Evolutionary conservation across 1,139 yeast genomes (phyloP).

Genomic region (Lodderomyces orthopsilosis): DNA sequence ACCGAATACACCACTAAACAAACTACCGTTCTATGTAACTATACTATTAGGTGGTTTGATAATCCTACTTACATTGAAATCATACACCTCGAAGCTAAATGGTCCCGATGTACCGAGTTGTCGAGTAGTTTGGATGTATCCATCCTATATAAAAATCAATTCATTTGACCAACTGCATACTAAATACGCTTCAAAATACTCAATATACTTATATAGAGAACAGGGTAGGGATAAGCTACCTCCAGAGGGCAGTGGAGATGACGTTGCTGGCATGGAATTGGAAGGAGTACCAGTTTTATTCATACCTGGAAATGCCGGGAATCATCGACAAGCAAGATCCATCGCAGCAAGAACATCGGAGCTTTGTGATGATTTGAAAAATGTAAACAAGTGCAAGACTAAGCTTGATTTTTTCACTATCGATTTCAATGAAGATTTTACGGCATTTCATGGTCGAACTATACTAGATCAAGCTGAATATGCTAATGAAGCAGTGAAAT

Average conservation of each 20-base stretch:
- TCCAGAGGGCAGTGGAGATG: slow-evolving; percentile 18
- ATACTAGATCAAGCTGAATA: slow-evolving; percentile 93
- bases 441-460: slow-evolving; percentile 95
- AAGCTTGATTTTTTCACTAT: slow-evolving; percentile 81
- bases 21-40: slow-evolving; percentile 9
- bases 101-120: slow-evolving; percentile 47
- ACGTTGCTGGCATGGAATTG: slow-evolving; percentile 20
- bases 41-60: slow-evolving; percentile 9
- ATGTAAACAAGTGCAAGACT: slow-evolving; percentile 13
- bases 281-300: slow-evolving; percentile 86
- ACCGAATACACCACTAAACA: slow-evolving; percentile 11
- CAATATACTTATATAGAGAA: slow-evolving; percentile 76
- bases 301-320: slow-evolving; percentile 97
- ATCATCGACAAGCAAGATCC: slow-evolving; percentile 84
- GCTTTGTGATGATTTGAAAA: slow-evolving; percentile 35
- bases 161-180: slow-evolving; percentile 75
- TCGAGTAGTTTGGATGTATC: slow-evolving; percentile 66
- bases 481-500: slow-evolving; percentile 79
- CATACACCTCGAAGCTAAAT: slow-evolving; percentile 5
- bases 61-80: slow-evolving; percentile 4
- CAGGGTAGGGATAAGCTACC: slow-evolving; percentile 62
- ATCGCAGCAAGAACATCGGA: slow-evolving; percentile 78
- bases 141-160: slow-evolving; percentile 69
- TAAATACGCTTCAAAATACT: slow-evolving; percentile 72
- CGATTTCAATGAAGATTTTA: slow-evolving; percentile 92